Percentiles rank a stretch among this genome's conserved stretches.
Conservation (phyloP, 1,284 basidiomycete species). For the Pisolithus thermaeus region DNA sequence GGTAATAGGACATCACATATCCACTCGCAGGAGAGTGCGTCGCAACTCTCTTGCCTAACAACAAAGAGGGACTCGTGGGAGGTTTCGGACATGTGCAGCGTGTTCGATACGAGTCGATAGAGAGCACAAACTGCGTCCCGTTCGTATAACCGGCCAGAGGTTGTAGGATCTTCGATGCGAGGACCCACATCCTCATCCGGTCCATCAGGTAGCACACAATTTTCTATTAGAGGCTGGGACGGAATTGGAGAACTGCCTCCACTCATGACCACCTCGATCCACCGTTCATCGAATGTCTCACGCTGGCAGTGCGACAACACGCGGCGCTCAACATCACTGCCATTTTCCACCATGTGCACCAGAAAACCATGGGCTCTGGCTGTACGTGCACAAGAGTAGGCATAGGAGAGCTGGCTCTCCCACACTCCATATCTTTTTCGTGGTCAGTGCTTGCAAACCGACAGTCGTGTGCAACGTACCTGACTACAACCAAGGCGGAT, state of each 20-base stretch:
- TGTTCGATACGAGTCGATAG: constrained; percentile 40
- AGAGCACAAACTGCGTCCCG: constrained; percentile 50
- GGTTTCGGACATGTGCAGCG: constrained; percentile 9
- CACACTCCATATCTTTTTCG: constrained; percentile 51
- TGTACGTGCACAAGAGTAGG: constrained; percentile 43
- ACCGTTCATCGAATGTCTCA: constrained; percentile 26
- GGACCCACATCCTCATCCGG: constrained; percentile 30
- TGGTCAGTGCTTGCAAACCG: constrained; percentile 5
- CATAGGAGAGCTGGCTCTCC: constrained; percentile 55
- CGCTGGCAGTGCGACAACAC: constrained; percentile 35
- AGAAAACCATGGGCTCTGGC: constrained; percentile 44
- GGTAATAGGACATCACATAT: constrained; percentile 49
- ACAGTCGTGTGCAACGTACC: constrained; percentile 35
- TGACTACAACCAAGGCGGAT: constrained; percentile 49
- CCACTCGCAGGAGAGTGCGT: constrained; percentile 22
- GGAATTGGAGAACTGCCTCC: constrained; percentile 40
- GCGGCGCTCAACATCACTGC: constrained; percentile 48
- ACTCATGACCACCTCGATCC: constrained; percentile 41
- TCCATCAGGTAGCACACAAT: constrained; percentile 41
- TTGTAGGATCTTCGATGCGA: constrained; percentile 45
- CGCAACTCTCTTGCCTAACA: constrained; percentile 10
- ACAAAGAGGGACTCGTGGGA: constrained; percentile 38
- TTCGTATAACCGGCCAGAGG: constrained; percentile 48
- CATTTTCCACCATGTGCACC: constrained; percentile 58
- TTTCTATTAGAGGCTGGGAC: constrained; percentile 37